These are phyloP conservation scores for Lentinula edodes DNA, from an alignment of 768 basidiomycete genomes.

Conservation along the genomic window DNA sequence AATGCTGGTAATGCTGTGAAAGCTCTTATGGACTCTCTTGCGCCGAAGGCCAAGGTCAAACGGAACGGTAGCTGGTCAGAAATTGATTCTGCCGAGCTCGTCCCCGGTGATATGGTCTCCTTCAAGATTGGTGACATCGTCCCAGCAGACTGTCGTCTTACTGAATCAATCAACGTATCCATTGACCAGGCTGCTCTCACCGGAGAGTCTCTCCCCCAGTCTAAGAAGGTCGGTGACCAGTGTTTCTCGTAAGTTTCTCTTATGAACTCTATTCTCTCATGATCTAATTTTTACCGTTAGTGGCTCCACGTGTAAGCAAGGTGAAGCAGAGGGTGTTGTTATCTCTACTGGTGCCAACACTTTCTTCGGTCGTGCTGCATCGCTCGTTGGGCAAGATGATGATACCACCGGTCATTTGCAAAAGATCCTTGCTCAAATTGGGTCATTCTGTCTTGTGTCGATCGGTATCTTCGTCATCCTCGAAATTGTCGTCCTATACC, in stretches of 20 bases:
- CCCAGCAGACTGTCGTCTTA: constrained; percentile 95
- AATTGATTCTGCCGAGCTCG: constrained; percentile 84
- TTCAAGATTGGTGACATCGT: constrained; percentile 99
- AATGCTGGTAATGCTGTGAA: constrained; percentile 99
- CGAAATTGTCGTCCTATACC: constrained; percentile 91
- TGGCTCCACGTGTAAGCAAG: constrained; percentile 97
- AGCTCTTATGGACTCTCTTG: constrained; percentile 98
- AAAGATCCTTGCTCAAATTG: constrained; percentile 97
- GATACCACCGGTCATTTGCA: constrained; percentile 98
- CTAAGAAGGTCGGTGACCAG: constrained; percentile 92
- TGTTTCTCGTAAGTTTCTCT: constrained; percentile 84
- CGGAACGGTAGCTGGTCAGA: constrained; percentile 83
- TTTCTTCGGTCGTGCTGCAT: constrained; percentile 98
- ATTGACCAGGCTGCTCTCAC: constrained; percentile 98
- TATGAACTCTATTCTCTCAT: constrained; percentile 4
- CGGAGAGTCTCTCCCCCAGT: constrained; percentile 90
- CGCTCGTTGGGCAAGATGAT: constrained; percentile 95
- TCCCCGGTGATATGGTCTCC: constrained; percentile 92
- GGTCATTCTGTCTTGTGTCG: constrained; percentile 93
- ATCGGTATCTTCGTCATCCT: constrained; percentile 95
- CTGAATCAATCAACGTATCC: constrained; percentile 94
- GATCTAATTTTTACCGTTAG: constrained; percentile 29
- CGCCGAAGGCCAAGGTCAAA: constrained; percentile 94
- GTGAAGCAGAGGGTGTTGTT: constrained; percentile 97
- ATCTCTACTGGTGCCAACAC: constrained; percentile 98